Percentiles rank a stretch among this genome's conserved stretches.
Conservation (phyloP, 495 filamentous ascomycete genomes). For the Xylaria flabelliformis region DNA sequence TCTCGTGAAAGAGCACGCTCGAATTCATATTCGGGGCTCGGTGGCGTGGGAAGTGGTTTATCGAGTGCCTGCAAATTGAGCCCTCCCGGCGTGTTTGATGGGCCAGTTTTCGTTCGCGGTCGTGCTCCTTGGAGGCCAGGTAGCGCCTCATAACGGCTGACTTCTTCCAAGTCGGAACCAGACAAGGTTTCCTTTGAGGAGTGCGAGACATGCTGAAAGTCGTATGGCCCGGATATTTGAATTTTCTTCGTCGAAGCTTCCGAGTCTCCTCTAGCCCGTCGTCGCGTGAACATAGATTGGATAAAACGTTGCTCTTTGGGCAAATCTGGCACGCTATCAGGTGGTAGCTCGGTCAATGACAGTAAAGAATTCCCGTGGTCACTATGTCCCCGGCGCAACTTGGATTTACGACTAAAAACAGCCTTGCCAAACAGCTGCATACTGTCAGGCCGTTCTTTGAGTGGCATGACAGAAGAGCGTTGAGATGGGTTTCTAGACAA, state of each 20-base stretch:
- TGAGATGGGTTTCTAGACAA: constrained; percentile 59
- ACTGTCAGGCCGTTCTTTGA: constrained; percentile 58
- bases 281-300: constrained; percentile 50
- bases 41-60: constrained; percentile 32
- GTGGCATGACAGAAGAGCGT: constrained; percentile 53
- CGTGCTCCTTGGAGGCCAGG: constrained; percentile 72
- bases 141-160: constrained; percentile 66
- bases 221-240: constrained; percentile 81
- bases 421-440: constrained; percentile 60
- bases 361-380: constrained; percentile 52
- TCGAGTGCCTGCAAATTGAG: constrained; percentile 29
- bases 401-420: constrained; percentile 55
- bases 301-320: constrained; percentile 49
- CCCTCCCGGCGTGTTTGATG: constrained; percentile 45
- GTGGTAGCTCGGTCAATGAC: constrained; percentile 39
- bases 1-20: constrained; percentile 56
- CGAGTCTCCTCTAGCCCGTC: constrained; percentile 46
- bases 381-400: constrained; percentile 50
- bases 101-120: constrained; percentile 64
- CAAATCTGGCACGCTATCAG: constrained; percentile 36
- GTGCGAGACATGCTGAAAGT: constrained; percentile 88
- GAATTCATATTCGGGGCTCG: constrained; percentile 41
- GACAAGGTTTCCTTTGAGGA: constrained; percentile 70
- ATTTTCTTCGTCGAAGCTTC: constrained; percentile 45
- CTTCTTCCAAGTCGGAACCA: constrained; percentile 59